Conservation (phyloP, 2,329 filamentous ascomycete genomes). For the Trichoderma koningii region DNA sequence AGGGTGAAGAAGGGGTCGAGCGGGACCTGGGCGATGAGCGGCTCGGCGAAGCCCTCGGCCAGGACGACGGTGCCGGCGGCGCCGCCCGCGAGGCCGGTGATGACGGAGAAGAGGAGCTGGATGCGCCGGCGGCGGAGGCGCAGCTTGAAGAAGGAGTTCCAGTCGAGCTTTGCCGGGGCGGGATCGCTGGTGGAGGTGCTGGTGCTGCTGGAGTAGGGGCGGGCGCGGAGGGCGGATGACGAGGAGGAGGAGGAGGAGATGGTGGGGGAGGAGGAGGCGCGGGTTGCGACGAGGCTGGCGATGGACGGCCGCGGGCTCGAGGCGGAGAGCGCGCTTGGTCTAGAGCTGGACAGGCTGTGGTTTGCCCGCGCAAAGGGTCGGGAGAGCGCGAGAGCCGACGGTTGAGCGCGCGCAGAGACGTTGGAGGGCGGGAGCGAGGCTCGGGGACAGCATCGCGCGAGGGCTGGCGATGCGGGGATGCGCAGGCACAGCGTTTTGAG, state of each 20-base stretch:
- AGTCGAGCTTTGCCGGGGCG: constrained; percentile 57
- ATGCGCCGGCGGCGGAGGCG: constrained; percentile 82
- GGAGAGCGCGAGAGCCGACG: constrained; percentile 15
- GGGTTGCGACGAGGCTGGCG: constrained; percentile 18
- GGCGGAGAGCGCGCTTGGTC: background rate
- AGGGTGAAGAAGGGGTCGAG: constrained; percentile 86
- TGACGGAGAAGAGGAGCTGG: constrained; percentile 75
- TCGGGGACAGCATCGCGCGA: constrained; percentile 36
- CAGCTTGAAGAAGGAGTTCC: constrained; percentile 91
- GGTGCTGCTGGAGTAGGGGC: constrained; percentile 27
- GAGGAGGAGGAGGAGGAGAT: constrained; percentile 13
- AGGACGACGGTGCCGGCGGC: constrained; percentile 66
- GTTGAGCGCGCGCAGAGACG: constrained; percentile 30
- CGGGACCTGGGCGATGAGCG: constrained; percentile 69
- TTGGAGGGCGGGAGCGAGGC: constrained; percentile 37
- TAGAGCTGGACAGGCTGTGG: constrained; percentile 18
- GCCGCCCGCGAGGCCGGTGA: constrained; percentile 64
- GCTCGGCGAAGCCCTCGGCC: constrained; percentile 71
- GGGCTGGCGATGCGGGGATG: constrained; percentile 34
- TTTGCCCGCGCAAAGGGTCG: constrained; percentile 10
- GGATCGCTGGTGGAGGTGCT: background rate
- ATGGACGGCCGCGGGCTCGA: constrained; percentile 13
- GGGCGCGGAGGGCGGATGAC: constrained; percentile 25
- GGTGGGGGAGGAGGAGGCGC: background rate
- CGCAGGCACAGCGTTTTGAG: constrained; percentile 40